Percentiles rank a stretch among this genome's conserved stretches.
These are phyloP conservation scores for Papiliotrema terrestris DNA, from an alignment of 1,284 basidiomycete genomes.

Conservation along the genomic window DNA sequence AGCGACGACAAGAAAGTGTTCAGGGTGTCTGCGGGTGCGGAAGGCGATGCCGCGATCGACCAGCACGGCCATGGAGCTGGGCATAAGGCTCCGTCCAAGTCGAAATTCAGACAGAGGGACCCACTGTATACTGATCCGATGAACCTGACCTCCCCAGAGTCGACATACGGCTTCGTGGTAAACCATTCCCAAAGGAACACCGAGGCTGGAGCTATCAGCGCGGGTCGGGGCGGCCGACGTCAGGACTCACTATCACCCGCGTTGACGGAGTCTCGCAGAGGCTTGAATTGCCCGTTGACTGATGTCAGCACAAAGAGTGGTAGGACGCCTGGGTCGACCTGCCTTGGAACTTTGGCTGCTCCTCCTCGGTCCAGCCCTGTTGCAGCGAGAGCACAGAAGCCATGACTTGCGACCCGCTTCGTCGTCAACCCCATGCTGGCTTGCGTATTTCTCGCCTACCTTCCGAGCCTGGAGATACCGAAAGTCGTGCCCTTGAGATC, in stretches of 20 bases:
- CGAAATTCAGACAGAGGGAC: slow-evolving; percentile 1
- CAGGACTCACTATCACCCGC: slow-evolving; percentile 55
- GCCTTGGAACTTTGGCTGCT: slow-evolving; percentile 70
- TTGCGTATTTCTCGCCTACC: slow-evolving; percentile 49
- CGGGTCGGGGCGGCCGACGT: neutral
- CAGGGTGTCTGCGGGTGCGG: slow-evolving; percentile 55
- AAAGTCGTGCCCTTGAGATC: slow-evolving; percentile 78
- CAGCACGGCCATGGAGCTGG: slow-evolving; percentile 95
- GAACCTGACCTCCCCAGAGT: slow-evolving; percentile 77
- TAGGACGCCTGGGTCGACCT: slow-evolving; percentile 10
- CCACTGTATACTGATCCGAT: slow-evolving; percentile 48
- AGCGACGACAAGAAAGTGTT: slow-evolving; percentile 62
- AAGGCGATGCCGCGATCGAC: slow-evolving; percentile 79
- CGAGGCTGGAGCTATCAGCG: slow-evolving; percentile 23
- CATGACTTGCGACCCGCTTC: slow-evolving; percentile 63
- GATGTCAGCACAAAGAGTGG: slow-evolving; percentile 4
- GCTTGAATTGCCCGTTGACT: slow-evolving; percentile 88
- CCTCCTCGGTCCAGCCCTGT: slow-evolving; percentile 63
- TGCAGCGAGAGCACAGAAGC: slow-evolving; percentile 89
- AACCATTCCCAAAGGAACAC: slow-evolving; percentile 86
- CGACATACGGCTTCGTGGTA: slow-evolving; percentile 89
- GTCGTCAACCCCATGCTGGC: neutral
- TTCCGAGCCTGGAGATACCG: slow-evolving; percentile 86
- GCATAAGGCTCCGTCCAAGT: neutral
- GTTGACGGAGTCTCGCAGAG: slow-evolving; percentile 87